These are phyloP conservation scores for Odontarrhena argentea DNA, from an alignment of 345 rosid genomes.

Conservation along the genomic window DNA sequence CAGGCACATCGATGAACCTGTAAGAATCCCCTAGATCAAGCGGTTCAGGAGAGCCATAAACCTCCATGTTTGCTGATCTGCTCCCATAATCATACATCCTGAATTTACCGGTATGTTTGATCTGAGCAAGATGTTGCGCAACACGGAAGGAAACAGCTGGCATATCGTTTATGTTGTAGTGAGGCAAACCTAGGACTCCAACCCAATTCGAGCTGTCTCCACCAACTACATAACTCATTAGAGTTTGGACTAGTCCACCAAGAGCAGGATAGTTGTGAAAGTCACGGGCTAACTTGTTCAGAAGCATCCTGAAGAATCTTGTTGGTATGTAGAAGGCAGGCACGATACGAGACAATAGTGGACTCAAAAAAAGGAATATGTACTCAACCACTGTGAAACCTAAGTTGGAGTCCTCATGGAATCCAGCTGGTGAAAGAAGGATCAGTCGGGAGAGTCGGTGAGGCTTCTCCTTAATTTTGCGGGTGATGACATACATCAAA, in stretches of 20 bases:
- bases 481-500: slow-evolving; percentile 72
- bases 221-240: slow-evolving; percentile 82
- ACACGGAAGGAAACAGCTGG: slow-evolving; percentile 86
- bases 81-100: slow-evolving; percentile 88
- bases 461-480: slow-evolving; percentile 66
- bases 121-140: slow-evolving; percentile 85
- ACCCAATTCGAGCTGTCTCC: slow-evolving; percentile 99
- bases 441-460: slow-evolving; percentile 85
- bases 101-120: slow-evolving; percentile 69
- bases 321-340: slow-evolving; percentile 96
- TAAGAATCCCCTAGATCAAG: slow-evolving; percentile 82
- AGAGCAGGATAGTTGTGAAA: slow-evolving; percentile 92
- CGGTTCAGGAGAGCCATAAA: slow-evolving; percentile 78
- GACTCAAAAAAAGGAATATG: slow-evolving; percentile 58
- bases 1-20: slow-evolving; percentile 65
- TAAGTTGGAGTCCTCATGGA: slow-evolving; percentile 75
- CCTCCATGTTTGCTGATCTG: slow-evolving; percentile 59
- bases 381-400: slow-evolving; percentile 64
- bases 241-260: slow-evolving; percentile 93
- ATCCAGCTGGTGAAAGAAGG: slow-evolving; percentile 91
- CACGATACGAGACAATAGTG: slow-evolving; percentile 57
- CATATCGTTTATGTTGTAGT: slow-evolving; percentile 98
- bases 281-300: slow-evolving; percentile 94
- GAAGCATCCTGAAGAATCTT: slow-evolving; percentile 89
- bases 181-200: slow-evolving; percentile 88